Evolutionary conservation across 371 early-diverging fungal species (phyloP), one percentile per base, ranked within the genome.

Genomic region (Mortierella sp.): DNA sequence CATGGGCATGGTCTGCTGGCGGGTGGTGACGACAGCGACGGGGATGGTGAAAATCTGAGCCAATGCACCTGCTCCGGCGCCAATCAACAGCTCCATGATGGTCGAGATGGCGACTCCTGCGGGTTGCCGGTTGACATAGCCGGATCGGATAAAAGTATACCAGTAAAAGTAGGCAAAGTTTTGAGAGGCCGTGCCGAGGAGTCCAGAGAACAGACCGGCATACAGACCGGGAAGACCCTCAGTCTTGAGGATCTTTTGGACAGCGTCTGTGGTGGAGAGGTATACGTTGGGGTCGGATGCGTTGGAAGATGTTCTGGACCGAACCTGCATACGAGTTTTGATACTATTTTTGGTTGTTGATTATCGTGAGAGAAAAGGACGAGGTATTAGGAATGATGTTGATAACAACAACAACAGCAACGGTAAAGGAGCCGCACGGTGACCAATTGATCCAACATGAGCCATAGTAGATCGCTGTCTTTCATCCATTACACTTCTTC

Each of bases 121-220:
- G 6, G 85, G 83, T 37, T 86, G 85, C 26, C 79, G 80, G 67
- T 85, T 83, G 76, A 90, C 88, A 78, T 93, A 92, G 2, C 81
- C 74, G 24, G 89, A 83, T 74, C 97, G 94, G 68, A 97, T 86
- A 37, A 92, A 87, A 45, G 94, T 92, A 88, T 97, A 97, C 78
- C 95, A 96, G 89, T 97, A 98, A 85, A 98, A 98, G 85, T 98
- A 98, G 34, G 96, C 95, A 80, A 98, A 98, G 70, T 94, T 95
- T 80, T 94, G 95, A 58, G 94, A 92, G 31, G 93, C 94, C 19
- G 97, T 97, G 68, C 97, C 97, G 55, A 96, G 86, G 67, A 98
- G 87, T 40, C 96, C 97, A 24, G 95, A 92, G 11, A 92, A 92
- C 4, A 99, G 89, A 34, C 99, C 99, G 39, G 96, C 93, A 80